These are phyloP conservation scores for Phaffia australis DNA, from an alignment of 768 basidiomycete genomes.

Conservation along the genomic window DNA sequence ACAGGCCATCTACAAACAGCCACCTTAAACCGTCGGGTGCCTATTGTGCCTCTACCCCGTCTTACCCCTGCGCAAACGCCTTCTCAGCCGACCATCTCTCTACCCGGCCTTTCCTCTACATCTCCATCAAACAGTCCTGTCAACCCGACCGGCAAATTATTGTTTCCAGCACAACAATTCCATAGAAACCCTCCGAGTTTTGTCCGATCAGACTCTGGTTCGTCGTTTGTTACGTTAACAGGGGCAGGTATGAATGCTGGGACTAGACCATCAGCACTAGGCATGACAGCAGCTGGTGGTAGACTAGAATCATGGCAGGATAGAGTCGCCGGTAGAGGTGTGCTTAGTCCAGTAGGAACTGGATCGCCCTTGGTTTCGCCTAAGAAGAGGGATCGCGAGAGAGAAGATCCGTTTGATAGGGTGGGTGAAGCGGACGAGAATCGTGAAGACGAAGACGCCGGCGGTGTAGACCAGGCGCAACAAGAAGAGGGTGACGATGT, in stretches of 20 bases:
- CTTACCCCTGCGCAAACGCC: constrained; percentile 10
- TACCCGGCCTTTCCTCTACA: background rate
- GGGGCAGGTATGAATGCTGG: too few relatives aligned
- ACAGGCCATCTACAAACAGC: constrained; percentile 79
- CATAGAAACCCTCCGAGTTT: background rate
- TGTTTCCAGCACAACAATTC: background rate
- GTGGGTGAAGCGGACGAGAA: too few relatives aligned
- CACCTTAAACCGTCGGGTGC: constrained; percentile 72
- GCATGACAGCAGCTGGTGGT: too few relatives aligned
- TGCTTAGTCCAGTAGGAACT: too few relatives aligned
- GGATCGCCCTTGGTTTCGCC: too few relatives aligned
- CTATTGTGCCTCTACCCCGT: constrained; percentile 45
- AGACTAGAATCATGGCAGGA: too few relatives aligned
- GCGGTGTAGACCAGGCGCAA: background rate
- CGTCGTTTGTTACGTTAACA: background rate
- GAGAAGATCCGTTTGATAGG: too few relatives aligned
- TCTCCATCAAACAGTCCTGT: background rate
- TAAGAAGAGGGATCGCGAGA: too few relatives aligned
- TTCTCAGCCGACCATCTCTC: background rate
- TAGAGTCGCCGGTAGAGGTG: too few relatives aligned
- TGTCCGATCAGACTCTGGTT: background rate
- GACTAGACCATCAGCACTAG: too few relatives aligned
- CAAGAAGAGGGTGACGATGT: constrained; percentile 4
- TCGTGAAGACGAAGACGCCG: too few relatives aligned
- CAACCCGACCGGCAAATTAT: background rate